These are phyloP conservation scores for Fusarium foetens DNA, from an alignment of 2,329 filamentous ascomycete genomes.

Conservation along the genomic window DNA sequence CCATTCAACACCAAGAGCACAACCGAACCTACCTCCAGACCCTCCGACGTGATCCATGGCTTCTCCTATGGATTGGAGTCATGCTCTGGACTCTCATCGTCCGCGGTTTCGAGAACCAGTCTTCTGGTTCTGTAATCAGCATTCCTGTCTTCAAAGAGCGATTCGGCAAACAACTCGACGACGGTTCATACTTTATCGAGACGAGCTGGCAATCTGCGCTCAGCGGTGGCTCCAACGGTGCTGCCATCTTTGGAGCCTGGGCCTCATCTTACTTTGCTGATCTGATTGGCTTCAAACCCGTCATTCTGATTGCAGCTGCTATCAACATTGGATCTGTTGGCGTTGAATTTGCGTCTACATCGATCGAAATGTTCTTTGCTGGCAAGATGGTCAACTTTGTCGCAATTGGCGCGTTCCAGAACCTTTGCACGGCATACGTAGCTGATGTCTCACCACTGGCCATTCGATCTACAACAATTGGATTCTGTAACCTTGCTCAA, in stretches of 20 bases:
- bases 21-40: conserved; percentile 42
- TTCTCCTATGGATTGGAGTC: conserved; percentile 46
- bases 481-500: conserved; percentile 53
- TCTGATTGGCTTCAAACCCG: conserved; percentile 38
- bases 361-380: conserved; percentile 45
- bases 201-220: conserved; percentile 47
- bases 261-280: conserved; percentile 42
- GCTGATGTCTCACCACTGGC: conserved; percentile 52
- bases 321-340: conserved; percentile 46
- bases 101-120: conserved; percentile 44
- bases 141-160: conserved; percentile 35
- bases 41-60: conserved; percentile 43
- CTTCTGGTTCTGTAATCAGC: conserved; percentile 38
- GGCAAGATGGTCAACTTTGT: conserved; percentile 48
- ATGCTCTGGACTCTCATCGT: conserved; percentile 48
- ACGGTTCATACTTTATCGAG: conserved; percentile 37
- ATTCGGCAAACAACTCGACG: conserved; percentile 25
- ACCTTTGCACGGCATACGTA: conserved; percentile 52
- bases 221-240: conserved; percentile 39
- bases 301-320: conserved; percentile 25
- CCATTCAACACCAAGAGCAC: conserved; percentile 46
- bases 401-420: conserved; percentile 51
- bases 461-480: conserved; percentile 50
- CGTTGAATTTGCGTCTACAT: conserved; percentile 46
- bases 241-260: conserved; percentile 42